A percentile compares a stretch with the other conserved stretches of the same genome.
Conservation (phyloP, 441 rosid genomes). For the Eutrema salsugineum region DNA sequence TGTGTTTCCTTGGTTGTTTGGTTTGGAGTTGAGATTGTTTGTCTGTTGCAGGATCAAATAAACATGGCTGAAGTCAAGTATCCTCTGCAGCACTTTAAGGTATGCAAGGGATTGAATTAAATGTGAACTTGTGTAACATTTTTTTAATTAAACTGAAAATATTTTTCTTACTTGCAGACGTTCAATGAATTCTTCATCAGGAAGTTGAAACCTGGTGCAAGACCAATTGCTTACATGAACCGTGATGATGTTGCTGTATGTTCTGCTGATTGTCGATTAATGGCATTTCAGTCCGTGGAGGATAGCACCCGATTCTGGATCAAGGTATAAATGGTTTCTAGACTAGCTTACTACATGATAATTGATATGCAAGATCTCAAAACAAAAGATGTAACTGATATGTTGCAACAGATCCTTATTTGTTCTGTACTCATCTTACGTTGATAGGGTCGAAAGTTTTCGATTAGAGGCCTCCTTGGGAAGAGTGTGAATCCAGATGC, state of each 20-base stretch:
- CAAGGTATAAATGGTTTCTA: conserved; percentile 49
- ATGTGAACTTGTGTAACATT: not conserved
- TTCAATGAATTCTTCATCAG: conserved; percentile 91
- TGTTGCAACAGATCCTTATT: not conserved
- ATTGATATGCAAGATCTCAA: not conserved
- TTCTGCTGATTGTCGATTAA: conserved; percentile 88
- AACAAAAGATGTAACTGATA: not conserved
- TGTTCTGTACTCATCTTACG: not conserved
- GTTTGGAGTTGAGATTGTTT: not conserved
- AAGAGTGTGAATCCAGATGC: conserved; percentile 42
- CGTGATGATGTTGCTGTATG: conserved; percentile 63
- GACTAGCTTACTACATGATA: not conserved
- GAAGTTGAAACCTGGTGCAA: conserved; percentile 80
- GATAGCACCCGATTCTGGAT: conserved; percentile 85
- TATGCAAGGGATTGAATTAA: conserved; percentile 31
- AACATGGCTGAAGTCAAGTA: conserved; percentile 85
- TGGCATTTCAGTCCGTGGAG: conserved; percentile 71
- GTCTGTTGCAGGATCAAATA: conserved; percentile 79
- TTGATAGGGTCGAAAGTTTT: conserved; percentile 85
- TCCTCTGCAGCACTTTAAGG: conserved; percentile 88
- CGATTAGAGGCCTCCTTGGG: conserved; percentile 86
- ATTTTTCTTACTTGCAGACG: conserved; percentile 50
- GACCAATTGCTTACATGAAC: conserved; percentile 60
- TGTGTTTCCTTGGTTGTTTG: not conserved
- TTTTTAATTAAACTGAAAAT: not conserved